Evolutionary conservation across 163 green algal genomes (phyloP).

Genomic region (Volvox carteri): DNA sequence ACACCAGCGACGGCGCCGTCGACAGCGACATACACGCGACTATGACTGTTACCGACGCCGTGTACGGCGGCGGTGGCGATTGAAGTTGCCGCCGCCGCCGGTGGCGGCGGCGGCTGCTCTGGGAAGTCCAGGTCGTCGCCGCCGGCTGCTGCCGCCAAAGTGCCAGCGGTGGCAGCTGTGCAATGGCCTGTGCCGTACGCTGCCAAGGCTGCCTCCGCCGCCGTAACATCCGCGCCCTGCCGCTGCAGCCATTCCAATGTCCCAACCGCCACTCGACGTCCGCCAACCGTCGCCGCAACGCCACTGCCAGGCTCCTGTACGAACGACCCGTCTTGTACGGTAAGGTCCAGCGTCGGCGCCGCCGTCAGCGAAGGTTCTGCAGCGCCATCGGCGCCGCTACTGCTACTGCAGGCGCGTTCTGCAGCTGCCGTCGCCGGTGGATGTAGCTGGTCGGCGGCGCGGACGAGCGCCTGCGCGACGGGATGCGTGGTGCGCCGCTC

Average conservation of each 20-base stretch:
- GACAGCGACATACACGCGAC: constrained; percentile 86
- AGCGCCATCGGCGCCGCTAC: constrained; percentile 46
- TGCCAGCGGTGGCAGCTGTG: neutral
- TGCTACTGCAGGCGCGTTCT: neutral
- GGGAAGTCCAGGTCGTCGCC: constrained; percentile 26
- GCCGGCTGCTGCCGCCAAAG: neutral
- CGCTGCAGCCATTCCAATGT: constrained; percentile 86
- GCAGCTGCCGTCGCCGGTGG: neutral
- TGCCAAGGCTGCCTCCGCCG: constrained; percentile 20
- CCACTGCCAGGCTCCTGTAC: constrained; percentile 91
- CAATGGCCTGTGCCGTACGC: constrained; percentile 37
- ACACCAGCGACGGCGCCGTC: constrained; percentile 78
- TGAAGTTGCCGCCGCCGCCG: neutral
- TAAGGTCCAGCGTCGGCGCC: constrained; percentile 22
- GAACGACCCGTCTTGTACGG: constrained; percentile 78
- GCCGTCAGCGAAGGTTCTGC: constrained; percentile 1
- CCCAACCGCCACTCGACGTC: constrained; percentile 82
- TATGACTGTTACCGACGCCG: constrained; percentile 70
- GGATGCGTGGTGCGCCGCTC: constrained; percentile 90
- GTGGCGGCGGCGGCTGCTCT: constrained; percentile 1
- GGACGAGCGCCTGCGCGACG: constrained; percentile 83
- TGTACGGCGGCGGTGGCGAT: neutral
- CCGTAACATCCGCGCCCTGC: constrained; percentile 52
- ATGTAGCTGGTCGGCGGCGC: constrained; percentile 59
- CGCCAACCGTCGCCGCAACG: constrained; percentile 80